Evolutionary conservation across 2,329 filamentous ascomycete species (phyloP).

Genomic region (Fonsecaea multimorphosa): DNA sequence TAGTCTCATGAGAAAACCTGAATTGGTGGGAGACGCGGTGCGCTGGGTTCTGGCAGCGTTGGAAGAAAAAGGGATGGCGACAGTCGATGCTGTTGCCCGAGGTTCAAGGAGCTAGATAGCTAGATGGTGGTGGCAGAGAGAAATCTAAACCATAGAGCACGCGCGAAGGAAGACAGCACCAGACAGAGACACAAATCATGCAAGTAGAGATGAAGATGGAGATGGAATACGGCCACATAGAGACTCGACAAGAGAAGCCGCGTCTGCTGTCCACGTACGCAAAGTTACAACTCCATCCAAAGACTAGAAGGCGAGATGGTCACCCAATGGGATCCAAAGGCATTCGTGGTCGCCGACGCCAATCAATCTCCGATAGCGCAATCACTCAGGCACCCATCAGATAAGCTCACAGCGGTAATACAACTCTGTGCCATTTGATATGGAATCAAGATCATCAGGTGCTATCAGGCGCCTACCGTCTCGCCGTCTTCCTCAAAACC

Average conservation of each 20-base stretch:
- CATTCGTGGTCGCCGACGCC: not conserved
- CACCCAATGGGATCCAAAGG: not conserved
- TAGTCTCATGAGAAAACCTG: constrained; percentile 6
- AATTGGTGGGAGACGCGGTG: constrained; percentile 14
- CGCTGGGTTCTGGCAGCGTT: constrained; percentile 1
- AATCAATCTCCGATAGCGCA: not conserved
- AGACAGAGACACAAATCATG: not conserved
- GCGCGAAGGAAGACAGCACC: no score
- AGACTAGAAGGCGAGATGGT: no score
- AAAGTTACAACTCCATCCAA: not conserved
- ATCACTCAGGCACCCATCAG: not conserved
- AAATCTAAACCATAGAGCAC: no score
- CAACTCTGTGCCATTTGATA: not conserved
- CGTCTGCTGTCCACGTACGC: not conserved
- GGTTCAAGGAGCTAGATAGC: not conserved
- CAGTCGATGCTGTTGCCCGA: no score
- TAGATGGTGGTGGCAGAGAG: no score
- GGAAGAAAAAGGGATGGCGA: not conserved
- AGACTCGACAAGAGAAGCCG: no score
- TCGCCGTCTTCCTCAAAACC: not conserved
- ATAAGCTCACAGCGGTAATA: not conserved
- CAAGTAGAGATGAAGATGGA: not conserved
- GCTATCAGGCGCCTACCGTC: not conserved
- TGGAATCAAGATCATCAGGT: not conserved
- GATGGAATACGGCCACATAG: no score